Base-by-base conservation (phyloP, 2,329 filamentous ascomycete genomes). In the Ilyonectria robusta region DNA sequence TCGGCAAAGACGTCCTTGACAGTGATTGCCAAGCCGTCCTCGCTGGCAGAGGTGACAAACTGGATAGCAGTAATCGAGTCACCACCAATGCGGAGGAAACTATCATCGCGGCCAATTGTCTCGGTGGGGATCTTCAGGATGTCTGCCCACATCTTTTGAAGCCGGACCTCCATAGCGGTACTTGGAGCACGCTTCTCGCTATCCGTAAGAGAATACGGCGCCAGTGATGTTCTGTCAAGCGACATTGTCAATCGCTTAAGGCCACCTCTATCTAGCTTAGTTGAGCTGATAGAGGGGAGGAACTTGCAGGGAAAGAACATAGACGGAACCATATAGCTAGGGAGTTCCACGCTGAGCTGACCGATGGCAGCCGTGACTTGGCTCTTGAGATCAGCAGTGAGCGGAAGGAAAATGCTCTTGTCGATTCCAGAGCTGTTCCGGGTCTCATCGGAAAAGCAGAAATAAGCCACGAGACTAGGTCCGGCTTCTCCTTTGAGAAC, bases 1-100 rank as follows among this genome's bases (percentile, higher is more conserved):
- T 65, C 50, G 26, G 60, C 23, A n/a, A 87, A 86, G 19, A 86
- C 81, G 33, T 83, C 79, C 1, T 81, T 80, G 0, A 87, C 85
- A 2, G 78, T 82, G 21, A 87, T 62, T 6, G 76, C 65, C 26
- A 85, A 70, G 1, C 80, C 81, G 33, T 80, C 76, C 29, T 78
- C 75, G 33, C 83, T 76, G 2, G 82, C 81, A 21, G 79, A 78
- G 17, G 83, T 80, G 4, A 85, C 85, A 4, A 87, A 71, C 65
- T 82, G 84, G 81, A 87, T 88, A 1, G 84, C 84, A 0, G 79
- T 69, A 2, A 86, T 80, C 0, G 85, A 86, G 70, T 86, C 83
- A 23, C 85, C 85, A 9, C 85, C 85, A 0, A 85, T 78, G 0
- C 78, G 78, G 76, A 87, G 85, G 73, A 87, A 87, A 73, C 82